These are phyloP conservation scores for Colletotrichum sp. DNA, from an alignment of 2,329 filamentous ascomycete genomes.

Conservation along the genomic window DNA sequence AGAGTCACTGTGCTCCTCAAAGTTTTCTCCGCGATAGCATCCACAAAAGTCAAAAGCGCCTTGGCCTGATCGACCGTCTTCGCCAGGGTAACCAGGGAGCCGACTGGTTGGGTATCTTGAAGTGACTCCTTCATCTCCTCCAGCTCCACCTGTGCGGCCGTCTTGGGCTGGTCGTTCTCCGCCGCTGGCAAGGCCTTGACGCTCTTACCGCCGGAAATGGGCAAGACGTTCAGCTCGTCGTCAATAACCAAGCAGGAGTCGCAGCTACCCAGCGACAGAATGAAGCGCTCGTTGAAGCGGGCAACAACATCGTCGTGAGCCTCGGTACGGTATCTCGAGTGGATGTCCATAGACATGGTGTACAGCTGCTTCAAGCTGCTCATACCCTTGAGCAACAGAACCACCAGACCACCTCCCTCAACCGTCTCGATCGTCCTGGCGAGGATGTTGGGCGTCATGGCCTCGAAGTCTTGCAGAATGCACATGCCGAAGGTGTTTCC, in stretches of 20 bases:
- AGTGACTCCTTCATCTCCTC: conserved; percentile 87
- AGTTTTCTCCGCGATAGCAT: conserved; percentile 96
- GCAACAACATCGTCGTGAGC: conserved; percentile 94
- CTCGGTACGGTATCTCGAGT: conserved; percentile 94
- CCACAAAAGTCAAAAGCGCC: conserved; percentile 94
- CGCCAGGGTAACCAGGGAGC: conserved; percentile 82
- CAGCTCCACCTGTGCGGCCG: conserved; percentile 76
- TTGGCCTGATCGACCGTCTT: conserved; percentile 96
- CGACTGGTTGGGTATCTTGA: conserved; percentile 84
- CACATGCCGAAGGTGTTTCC: conserved; percentile 99
- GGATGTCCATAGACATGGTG: conserved; percentile 96
- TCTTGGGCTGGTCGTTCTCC: conserved; percentile 75
- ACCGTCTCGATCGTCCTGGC: conserved; percentile 97
- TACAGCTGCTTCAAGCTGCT: conserved; percentile 96
- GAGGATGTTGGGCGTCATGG: conserved; percentile 94
- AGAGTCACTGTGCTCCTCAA: conserved; percentile 90
- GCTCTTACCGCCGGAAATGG: conserved; percentile 93
- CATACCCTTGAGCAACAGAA: conserved; percentile 94
- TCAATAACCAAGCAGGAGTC: conserved; percentile 95
- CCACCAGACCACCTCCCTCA: conserved; percentile 90
- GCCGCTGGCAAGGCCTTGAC: conserved; percentile 82
- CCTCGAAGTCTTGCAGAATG: conserved; percentile 97
- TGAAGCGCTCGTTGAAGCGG: conserved; percentile 96
- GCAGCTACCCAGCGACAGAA: conserved; percentile 93
- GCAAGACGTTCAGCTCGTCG: conserved; percentile 95